Base-by-base conservation (phyloP, 371 early-diverging fungal species). In the Circinella minor region DNA sequence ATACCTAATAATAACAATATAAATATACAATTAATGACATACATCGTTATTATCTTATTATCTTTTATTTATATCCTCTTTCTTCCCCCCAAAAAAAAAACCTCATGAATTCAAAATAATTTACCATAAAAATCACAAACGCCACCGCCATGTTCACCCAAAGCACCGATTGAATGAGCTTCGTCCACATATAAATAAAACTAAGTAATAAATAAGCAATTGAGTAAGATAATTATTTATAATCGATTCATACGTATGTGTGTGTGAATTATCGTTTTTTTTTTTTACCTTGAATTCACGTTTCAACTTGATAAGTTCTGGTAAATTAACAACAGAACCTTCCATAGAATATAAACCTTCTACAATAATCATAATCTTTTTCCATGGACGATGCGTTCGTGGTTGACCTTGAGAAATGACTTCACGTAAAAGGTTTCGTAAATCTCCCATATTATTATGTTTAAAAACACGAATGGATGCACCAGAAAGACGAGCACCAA, bases 321-420 rank as follows among this genome's bases (percentile, higher is more conserved):
- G 95, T 68, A 99, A 81, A 64, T 93, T 91, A 67, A 93, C 90
- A 77, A 98, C 92, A 65, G 94, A 92, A 49, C 99, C 99, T 80
- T 99, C 99, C 99, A 99, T 99, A 11, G 99, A 98, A 70, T 91
- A 99, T 36, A 99, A 86, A 62, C 99, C 99, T 82, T 99, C 99
- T n/a, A 99, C 96, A 55, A 99, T 88, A 8, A 99, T 93, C 71
- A 99, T 79, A 73, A 99, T 98, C 87, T 98, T 98, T 80, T 96
- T 97, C 99, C 99, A 99, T 13, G 99, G 96, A 39, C 99, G 92
- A 80, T 99, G 99, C 1, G 99, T 99, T 57, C 97, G 91, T 37
- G 99, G 99, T 81, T 99, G 99, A 36, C 99, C 99, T 81, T 99
- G 98, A 37, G 98, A 87, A 67, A 99, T 99, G 63, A 94, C 88